Conservation (phyloP, 2,329 filamentous ascomycete genomes). For the Cytospora chrysosperma region DNA sequence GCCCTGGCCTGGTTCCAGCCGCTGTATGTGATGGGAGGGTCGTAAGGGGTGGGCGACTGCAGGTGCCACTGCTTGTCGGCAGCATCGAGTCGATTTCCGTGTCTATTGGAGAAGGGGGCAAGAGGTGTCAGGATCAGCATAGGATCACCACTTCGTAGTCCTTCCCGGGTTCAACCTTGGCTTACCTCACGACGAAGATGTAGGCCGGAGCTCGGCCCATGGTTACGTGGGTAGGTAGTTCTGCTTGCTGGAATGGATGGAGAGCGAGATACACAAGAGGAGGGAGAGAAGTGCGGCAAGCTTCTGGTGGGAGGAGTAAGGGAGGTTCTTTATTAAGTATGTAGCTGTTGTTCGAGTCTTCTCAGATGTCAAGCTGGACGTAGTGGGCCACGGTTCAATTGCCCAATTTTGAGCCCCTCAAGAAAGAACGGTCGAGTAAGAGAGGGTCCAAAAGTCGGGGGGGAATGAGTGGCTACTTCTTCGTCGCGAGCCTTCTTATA, state of each 20-base stretch:
- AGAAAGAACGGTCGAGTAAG: neutral
- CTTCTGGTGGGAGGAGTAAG: neutral
- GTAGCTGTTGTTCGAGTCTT: neutral
- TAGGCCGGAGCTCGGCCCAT: constrained; percentile 51
- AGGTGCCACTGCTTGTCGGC: constrained; percentile 95
- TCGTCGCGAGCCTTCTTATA: neutral
- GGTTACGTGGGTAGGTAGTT: too few relatives aligned
- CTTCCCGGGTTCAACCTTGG: constrained; percentile 13
- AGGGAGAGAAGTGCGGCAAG: neutral
- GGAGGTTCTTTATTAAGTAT: neutral
- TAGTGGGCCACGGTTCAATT: constrained; percentile 1
- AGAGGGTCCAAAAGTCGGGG: neutral
- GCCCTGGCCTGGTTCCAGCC: constrained; percentile 86
- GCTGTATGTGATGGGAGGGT: constrained; percentile 90
- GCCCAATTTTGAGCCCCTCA: neutral
- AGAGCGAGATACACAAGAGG: neutral
- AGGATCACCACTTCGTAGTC: neutral
- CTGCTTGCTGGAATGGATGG: neutral
- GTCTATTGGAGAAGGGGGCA: constrained; percentile 48
- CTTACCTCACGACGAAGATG: constrained; percentile 51
- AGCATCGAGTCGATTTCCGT: constrained; percentile 90
- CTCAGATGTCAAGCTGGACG: neutral
- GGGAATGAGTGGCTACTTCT: neutral
- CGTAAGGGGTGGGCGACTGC: constrained; percentile 89
- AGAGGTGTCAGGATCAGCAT: constrained; percentile 2